Base-by-base conservation (phyloP, 805 yeast species). In the Saccharomyces kudriavzevii region DNA sequence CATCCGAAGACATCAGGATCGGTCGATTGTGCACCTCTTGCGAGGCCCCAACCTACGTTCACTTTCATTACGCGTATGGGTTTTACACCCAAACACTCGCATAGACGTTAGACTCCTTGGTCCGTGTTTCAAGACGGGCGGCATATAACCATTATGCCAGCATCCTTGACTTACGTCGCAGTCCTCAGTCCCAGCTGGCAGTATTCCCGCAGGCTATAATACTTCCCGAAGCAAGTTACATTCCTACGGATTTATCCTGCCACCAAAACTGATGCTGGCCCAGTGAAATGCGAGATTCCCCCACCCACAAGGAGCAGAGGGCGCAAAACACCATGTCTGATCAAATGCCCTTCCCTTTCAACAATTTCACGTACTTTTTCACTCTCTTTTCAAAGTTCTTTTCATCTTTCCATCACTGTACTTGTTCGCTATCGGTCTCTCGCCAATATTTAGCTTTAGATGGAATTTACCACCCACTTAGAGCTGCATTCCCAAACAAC, bases 381-480 rank as follows among this genome's bases (percentile, higher is more conserved):
- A 70, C 74, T 70, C 74, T 68, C 74, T 70, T 70, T 70, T 70
- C 74, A 70, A 69, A 69, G 73, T 70, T 63, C 74, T 70, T 71
- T 71, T 71, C 74, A 72, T 71, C 75, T 71, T 70, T 72, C 74
- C 74, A 65, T 72, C 74, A 72, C 74, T 69, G 74, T 72, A 71
- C 75, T 70, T 72, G 75, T 71, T 71, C 73, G 74, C 74, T 72
- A 72, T 71, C 75, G 74, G 75, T 71, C 74, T 70, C 75, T 70
- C 73, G 74, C 76, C 74, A 69, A 70, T 70, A 71, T 71, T 71
- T 69, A 72, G 75, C 74, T 68, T 72, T 70, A 70, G 72, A 69
- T 70, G 74, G 74, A 69, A 66, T 68, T 59, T 59, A 59, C 62
- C 62, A 59, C 62, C 62, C 62, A 59, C 62, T 59, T 71, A 69